phyloP scores from a whole-genome alignment of 352 stramenopile genomes.

The Phytophthora fragariaefolia region DNA sequence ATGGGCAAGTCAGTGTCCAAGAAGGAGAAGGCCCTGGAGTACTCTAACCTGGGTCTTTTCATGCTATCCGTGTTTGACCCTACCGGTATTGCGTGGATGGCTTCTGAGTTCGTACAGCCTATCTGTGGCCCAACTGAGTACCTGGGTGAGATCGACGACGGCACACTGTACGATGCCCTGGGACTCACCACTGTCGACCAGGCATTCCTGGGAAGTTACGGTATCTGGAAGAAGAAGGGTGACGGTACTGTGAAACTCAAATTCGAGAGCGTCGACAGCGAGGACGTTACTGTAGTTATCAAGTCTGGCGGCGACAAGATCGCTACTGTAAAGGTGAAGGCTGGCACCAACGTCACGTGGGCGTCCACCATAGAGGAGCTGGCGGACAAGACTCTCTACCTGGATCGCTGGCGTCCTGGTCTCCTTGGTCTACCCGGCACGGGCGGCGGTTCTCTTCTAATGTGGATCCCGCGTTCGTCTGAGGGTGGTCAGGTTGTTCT shows the following conservation, averaged over 20 bases:
- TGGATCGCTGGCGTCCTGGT: constrained; percentile 36
- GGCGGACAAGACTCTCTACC: constrained; percentile 40
- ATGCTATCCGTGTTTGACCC: constrained; percentile 55
- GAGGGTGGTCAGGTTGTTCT: constrained; percentile 33
- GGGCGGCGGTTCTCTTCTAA: constrained; percentile 28
- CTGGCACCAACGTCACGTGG: constrained; percentile 28
- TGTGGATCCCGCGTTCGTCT: constrained; percentile 37
- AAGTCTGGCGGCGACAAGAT: constrained; percentile 37
- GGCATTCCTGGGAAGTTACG: constrained; percentile 51
- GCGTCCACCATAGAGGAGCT: constrained; percentile 26
- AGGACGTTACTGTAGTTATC: constrained; percentile 34
- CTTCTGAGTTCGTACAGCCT: constrained; percentile 58
- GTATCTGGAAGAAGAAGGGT: constrained; percentile 49
- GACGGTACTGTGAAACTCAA: constrained; percentile 33
- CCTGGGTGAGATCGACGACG: constrained; percentile 60
- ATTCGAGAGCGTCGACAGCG: constrained; percentile 36
- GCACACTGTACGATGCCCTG: constrained; percentile 44
- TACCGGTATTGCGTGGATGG: constrained; percentile 54
- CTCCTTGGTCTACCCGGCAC: constrained; percentile 25
- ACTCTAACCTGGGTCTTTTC: constrained; percentile 44
- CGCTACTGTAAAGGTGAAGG: constrained; percentile 23
- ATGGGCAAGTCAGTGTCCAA: constrained; percentile 32
- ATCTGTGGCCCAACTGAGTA: constrained; percentile 59
- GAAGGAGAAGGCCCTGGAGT: constrained; percentile 33
- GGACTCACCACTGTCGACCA: constrained; percentile 46